phyloP scores from a whole-genome alignment of 768 basidiomycete genomes.

The Podaxis sp. region DNA sequence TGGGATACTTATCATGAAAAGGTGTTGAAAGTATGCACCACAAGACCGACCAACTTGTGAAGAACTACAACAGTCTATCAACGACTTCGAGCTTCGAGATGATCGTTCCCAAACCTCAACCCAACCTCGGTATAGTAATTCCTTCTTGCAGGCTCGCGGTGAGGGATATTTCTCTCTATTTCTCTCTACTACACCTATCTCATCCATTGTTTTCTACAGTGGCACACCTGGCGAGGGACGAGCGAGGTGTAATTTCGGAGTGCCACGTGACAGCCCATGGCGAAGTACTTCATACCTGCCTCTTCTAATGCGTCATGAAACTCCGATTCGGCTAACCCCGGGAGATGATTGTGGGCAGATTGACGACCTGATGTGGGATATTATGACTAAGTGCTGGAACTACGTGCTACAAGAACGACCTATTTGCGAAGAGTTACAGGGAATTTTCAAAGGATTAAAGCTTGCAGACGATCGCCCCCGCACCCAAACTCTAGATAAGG shows the following conservation, averaged over 20 bases:
- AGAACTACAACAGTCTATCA: neutral
- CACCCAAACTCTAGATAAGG: neutral
- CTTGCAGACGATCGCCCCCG: neutral
- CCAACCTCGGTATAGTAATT: neutral
- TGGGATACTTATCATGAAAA: neutral
- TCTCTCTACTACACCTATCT: too few species aligned
- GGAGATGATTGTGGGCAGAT: neutral
- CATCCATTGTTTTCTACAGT: too few species aligned
- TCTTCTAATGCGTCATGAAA: too few species aligned
- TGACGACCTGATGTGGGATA: neutral
- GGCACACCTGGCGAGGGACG: too few species aligned
- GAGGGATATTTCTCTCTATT: too few species aligned
- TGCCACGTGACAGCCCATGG: too few species aligned
- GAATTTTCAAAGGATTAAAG: neutral
- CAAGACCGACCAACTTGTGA: neutral
- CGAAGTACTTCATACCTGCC: too few species aligned
- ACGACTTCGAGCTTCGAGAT: neutral
- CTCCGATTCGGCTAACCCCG: neutral
- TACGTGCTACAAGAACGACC: neutral
- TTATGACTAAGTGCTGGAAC: neutral
- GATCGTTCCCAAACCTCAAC: neutral
- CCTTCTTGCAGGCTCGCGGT: neutral
- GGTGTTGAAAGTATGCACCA: neutral
- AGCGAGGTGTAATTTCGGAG: too few species aligned
- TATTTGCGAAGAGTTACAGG: neutral